Base-by-base conservation (phyloP, 805 yeast genomes). In the Candida sonorensis region DNA sequence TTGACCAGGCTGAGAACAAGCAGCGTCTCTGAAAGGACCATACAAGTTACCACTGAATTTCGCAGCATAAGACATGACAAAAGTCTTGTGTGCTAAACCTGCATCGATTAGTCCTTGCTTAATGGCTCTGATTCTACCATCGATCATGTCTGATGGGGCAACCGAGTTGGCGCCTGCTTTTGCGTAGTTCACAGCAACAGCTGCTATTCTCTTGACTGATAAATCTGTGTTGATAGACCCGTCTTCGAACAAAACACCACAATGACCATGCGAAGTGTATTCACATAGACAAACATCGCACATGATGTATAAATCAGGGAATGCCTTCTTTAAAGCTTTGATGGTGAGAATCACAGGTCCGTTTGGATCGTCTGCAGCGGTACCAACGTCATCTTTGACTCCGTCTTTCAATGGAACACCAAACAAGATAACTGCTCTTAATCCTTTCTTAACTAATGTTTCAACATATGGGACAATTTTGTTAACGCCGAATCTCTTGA, bases 11-110 rank as follows among this genome's bases (percentile, higher is more conserved):
- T 79, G 68, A 32, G 94, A 81, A 23, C 94, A 92, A 3, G 97
- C 98, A 27, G 97, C 97, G 48, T 92, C 98, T 57, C 98, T 72
- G 68, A 92, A 92, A 4, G 98, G 98, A 1, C 98, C 98, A 55
- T 92, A 92, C 30, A 92, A 65, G 41, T 77, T 75, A 22, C 97
- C 97, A 38, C 84, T 69, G 55, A 92, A 92, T 56, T 92, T 92
- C 37, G 97, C 97, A 22, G 95, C 75, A 61, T 92, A 92, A 5
- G 95, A 82, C 84, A 92, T 79, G 23, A 92, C 76, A 65, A 90
- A 77, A 30, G 87, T 78, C 55, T 79, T 77, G 61, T 92, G 94
- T 14, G 95, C 95, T 38, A 92, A 59, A 17, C 78, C 80, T 10
- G 82, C 86, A 28, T 75, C 77, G 30, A 90, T 77, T 31, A 92